These are phyloP conservation scores for Trichomonascus vanleenenianus DNA, from an alignment of 805 yeast genomes.

Conservation along the genomic window DNA sequence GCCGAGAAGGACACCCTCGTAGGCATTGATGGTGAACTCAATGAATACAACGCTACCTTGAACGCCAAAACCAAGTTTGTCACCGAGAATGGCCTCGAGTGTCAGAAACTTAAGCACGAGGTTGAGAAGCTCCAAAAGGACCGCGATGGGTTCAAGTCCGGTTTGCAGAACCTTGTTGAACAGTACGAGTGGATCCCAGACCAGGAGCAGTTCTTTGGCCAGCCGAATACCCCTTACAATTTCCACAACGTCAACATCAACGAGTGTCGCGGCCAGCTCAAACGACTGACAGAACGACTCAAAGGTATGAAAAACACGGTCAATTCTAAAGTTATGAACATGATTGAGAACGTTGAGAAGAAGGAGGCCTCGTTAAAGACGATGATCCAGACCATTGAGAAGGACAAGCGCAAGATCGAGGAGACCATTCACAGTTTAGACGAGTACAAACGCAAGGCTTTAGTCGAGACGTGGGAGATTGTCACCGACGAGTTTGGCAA, in stretches of 20 bases:
- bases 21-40: constrained; percentile 71
- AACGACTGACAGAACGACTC: constrained; percentile 49
- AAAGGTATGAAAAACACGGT: constrained; percentile 72
- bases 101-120: constrained; percentile 25
- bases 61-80: constrained; percentile 20
- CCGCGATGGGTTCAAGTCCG: constrained; percentile 8
- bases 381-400: constrained; percentile 81
- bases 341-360: constrained; percentile 87
- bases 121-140: constrained; percentile 21
- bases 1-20: constrained; percentile 51
- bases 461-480: constrained; percentile 76
- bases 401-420: constrained; percentile 81
- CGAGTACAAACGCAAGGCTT: constrained; percentile 75
- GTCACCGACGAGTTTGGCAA: constrained; percentile 86
- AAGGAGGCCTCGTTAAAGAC: constrained; percentile 67
- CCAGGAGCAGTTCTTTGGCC: constrained; percentile 37
- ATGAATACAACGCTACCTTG: constrained; percentile 34
- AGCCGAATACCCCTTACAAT: constrained; percentile 27
- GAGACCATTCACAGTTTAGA: constrained; percentile 79
- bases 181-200: constrained; percentile 72
- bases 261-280: constrained; percentile 52
- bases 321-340: constrained; percentile 78
- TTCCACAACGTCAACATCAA: constrained; percentile 38
- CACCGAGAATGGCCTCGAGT: constrained; percentile 21
- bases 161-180: constrained; percentile 41